phyloP scores from a whole-genome alignment of 257 asterid genomes.

The Datura wrightii region DNA sequence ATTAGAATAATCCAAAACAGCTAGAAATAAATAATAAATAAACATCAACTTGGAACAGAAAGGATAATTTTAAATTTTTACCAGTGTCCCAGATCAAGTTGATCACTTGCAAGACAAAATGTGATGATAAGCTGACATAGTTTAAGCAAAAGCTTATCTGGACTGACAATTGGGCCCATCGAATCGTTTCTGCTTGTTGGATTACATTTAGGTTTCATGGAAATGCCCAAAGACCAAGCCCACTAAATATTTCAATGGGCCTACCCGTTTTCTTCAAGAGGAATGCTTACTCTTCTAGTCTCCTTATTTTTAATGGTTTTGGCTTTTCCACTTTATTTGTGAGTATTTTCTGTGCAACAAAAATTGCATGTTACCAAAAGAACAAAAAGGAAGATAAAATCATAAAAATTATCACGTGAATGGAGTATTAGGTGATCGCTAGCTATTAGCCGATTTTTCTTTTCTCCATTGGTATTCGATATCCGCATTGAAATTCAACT shows the following conservation, averaged over 20 bases:
- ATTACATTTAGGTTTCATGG: neutral
- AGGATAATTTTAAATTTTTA: neutral
- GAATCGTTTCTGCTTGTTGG: neutral
- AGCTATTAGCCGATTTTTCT: neutral
- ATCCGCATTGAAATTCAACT: too few species aligned
- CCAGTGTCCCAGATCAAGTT: slow-evolving; percentile 33
- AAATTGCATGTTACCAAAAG: neutral
- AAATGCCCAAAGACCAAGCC: neutral
- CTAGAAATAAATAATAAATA: neutral
- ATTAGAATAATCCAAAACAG: neutral
- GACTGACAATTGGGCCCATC: slow-evolving; percentile 21
- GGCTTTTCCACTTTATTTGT: neutral
- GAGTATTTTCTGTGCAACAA: neutral
- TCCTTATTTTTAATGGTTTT: neutral
- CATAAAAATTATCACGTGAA: neutral
- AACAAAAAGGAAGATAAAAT: neutral
- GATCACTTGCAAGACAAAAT: slow-evolving; percentile 5
- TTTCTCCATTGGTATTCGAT: too few species aligned
- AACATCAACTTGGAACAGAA: neutral
- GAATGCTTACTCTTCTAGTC: too few species aligned
- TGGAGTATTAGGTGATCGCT: neutral
- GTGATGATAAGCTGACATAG: neutral
- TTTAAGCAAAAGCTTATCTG: neutral
- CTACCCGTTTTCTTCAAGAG: neutral
- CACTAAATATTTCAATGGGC: neutral